Evolutionary conservation across 2,329 filamentous ascomycete species (phyloP).

Genomic region (Fonsecaea erecta): DNA sequence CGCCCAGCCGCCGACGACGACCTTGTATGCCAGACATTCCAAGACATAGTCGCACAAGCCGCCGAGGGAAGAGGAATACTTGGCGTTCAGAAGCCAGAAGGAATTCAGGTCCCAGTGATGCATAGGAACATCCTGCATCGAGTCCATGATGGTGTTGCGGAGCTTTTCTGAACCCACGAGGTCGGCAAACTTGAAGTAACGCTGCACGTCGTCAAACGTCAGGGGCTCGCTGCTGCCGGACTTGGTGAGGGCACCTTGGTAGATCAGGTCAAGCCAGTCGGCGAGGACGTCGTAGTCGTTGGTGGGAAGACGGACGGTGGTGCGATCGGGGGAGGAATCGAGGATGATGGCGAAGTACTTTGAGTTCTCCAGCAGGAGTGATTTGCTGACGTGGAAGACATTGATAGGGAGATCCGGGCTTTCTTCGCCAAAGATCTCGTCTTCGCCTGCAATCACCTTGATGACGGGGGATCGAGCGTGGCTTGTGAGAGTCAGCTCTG

Average conservation of each 20-base stretch:
- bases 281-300: constrained; percentile 9
- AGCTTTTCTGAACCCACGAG: constrained; percentile 16
- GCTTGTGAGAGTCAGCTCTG: neutral
- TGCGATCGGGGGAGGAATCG: constrained; percentile 11
- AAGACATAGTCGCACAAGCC: constrained; percentile 12
- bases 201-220: neutral
- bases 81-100: constrained; percentile 1
- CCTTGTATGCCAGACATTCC: constrained; percentile 18
- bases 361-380: constrained; percentile 20
- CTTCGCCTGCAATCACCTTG: constrained; percentile 18
- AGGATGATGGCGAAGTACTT: constrained; percentile 21
- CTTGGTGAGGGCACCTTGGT: neutral
- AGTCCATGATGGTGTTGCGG: constrained; percentile 20
- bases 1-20: constrained; percentile 12
- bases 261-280: constrained; percentile 19
- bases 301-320: constrained; percentile 10
- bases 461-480: constrained; percentile 22
- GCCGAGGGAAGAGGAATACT: neutral
- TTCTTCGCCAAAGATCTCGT: constrained; percentile 10
- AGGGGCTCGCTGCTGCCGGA: neutral
- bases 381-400: constrained; percentile 26
- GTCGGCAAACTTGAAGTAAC: constrained; percentile 17
- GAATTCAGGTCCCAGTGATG: neutral
- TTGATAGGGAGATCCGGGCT: constrained; percentile 7
- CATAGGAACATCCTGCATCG: constrained; percentile 8